Percentiles rank a stretch among this genome's conserved stretches.
phyloP scores from a whole-genome alignment of 2,329 filamentous ascomycete species.

The Clathrospora elynae region DNA sequence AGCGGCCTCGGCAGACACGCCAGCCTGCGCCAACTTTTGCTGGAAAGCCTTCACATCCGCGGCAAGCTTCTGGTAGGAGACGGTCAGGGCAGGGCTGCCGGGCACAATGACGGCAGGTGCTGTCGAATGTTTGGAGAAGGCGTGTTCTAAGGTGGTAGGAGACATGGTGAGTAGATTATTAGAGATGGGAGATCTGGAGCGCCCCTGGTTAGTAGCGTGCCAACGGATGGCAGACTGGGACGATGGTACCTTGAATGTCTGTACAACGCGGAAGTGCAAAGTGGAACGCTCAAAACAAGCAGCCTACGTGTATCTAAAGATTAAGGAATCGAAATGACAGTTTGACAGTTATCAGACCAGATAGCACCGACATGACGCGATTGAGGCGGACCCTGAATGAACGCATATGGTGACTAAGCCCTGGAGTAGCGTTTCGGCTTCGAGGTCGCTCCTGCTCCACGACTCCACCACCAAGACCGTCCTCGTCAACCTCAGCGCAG shows the following conservation, averaged over 20 bases:
- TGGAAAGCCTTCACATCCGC: conserved; percentile 73
- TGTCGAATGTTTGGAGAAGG: conserved; percentile 59
- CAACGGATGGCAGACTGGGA: not conserved
- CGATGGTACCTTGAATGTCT: conserved; percentile 8
- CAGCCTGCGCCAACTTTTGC: conserved; percentile 74
- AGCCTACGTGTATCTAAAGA: conserved; percentile 23
- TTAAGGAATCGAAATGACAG: conserved; percentile 7
- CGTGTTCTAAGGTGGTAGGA: conserved; percentile 62
- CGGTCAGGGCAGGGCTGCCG: conserved; percentile 65
- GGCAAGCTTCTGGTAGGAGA: conserved; percentile 71
- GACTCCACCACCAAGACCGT: conserved; percentile 1
- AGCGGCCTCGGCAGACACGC: conserved; percentile 69
- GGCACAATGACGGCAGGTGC: conserved; percentile 75
- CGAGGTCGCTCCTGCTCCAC: conserved; percentile 6
- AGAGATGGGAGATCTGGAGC: conserved; percentile 17
- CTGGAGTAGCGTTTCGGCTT: conserved; percentile 18
- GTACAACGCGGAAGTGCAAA: conserved; percentile 17
- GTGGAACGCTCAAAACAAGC: conserved; percentile 15
- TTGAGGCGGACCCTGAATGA: conserved; percentile 18
- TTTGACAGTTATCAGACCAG: conserved; percentile 15
- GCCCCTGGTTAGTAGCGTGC: conserved; percentile 10
- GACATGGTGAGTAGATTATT: conserved; percentile 50
- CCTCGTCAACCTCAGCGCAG: not conserved
- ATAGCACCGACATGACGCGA: conserved; percentile 18
- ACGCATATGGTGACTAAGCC: conserved; percentile 14